phyloP scores from a whole-genome alignment of 139 green algal genomes.

The Dunaliella sp. region DNA sequence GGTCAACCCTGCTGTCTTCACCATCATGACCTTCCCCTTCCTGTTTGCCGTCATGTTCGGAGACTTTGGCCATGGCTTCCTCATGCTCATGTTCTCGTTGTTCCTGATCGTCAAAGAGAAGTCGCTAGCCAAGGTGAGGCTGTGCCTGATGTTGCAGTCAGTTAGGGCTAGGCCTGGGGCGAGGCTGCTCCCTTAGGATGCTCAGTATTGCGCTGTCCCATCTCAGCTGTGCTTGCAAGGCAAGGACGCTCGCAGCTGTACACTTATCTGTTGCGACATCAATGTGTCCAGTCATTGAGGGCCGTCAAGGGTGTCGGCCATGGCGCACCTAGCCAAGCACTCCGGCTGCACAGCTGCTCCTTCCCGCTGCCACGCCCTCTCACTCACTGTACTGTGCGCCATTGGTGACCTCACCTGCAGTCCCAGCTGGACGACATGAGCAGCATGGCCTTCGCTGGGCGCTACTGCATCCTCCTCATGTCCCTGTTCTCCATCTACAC shows the following conservation, averaged over 20 bases:
- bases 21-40: constrained; percentile 98
- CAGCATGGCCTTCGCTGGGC: constrained; percentile 88
- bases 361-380: too few relatives aligned
- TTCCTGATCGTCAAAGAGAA: constrained; percentile 83
- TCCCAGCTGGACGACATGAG: constrained; percentile 84
- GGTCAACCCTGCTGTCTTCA: constrained; percentile 93
- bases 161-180: neutral
- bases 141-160: constrained; percentile 75
- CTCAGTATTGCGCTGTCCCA: neutral
- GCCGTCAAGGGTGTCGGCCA: too few relatives aligned
- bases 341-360: too few relatives aligned
- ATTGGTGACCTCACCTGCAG: too few relatives aligned
- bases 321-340: too few relatives aligned
- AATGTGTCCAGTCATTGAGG: too few relatives aligned
- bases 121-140: constrained; percentile 56
- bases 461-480: constrained; percentile 98
- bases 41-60: constrained; percentile 99
- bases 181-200: neutral
- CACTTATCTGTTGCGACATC: too few relatives aligned
- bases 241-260: neutral
- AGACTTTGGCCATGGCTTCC: constrained; percentile 27
- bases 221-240: too few relatives aligned
- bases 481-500: constrained; percentile 94
- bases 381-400: too few relatives aligned
- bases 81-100: constrained; percentile 82